Conservation (phyloP, 164 flowering plant genomes). For the Berberis vulgaris region DNA sequence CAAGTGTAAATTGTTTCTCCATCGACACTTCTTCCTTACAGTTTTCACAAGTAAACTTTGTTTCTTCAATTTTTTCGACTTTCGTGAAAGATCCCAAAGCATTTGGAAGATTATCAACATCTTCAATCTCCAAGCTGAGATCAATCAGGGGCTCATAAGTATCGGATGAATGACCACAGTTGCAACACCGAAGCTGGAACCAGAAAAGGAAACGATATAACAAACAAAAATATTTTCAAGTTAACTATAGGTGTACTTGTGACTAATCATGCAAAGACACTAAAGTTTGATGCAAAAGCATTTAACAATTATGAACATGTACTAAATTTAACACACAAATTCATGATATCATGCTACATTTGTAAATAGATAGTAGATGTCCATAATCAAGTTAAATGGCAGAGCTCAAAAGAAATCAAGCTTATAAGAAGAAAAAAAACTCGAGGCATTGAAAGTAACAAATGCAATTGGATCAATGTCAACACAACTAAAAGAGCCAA, state of each 20-base stretch:
- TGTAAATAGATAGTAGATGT: too few species aligned
- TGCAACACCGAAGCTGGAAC: conserved; percentile 72
- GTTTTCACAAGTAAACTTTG: conserved; percentile 56
- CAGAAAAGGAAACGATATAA: conserved; percentile 2
- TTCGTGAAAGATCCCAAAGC: conserved; percentile 78
- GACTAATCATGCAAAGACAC: neutral
- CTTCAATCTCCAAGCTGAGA: conserved; percentile 83
- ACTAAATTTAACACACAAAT: too few species aligned
- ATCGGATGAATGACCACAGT: conserved; percentile 62
- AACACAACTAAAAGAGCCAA: too few species aligned
- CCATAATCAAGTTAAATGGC: too few species aligned
- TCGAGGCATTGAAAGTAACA: too few species aligned
- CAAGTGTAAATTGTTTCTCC: conserved; percentile 73
- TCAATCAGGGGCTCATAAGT: conserved; percentile 66
- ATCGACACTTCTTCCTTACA: conserved; percentile 54
- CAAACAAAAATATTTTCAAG: neutral
- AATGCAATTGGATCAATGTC: too few species aligned
- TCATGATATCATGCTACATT: too few species aligned
- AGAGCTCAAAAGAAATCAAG: too few species aligned
- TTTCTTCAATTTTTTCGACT: conserved; percentile 67
- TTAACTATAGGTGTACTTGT: too few species aligned
- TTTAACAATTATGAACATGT: too few species aligned
- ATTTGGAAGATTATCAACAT: conserved; percentile 40
- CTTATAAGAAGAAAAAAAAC: too few species aligned
- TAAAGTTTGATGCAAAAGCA: neutral